Base-by-base conservation (phyloP, 345 rosid species). In the Euclidium syriacum region DNA sequence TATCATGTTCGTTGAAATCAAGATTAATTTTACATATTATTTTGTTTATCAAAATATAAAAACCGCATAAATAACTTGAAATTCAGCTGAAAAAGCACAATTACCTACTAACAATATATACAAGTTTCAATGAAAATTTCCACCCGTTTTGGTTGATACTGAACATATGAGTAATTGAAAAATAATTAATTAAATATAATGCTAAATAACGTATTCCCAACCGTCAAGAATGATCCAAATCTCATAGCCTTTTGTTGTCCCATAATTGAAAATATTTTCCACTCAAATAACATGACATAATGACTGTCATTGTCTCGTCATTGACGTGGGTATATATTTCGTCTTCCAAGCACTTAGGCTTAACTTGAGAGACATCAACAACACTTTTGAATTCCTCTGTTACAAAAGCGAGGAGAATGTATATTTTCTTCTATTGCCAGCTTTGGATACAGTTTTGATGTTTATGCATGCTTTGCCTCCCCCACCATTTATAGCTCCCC, bases 401-500 rank as follows among this genome's bases (percentile, higher is more conserved):
- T 79, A 18, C 33, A 67, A 85, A 87, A 61, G 76, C 84, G 65
- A 67, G 73, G 62, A 85, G 51, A 30, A 44, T 53, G 67, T 41
- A 81, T 75, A 15, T 11, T 63, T 1, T 47, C 49, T 41, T 69
- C 27, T 57, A 62, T 64, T 4, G 86, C 80, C 64, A 73, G 39
- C 0, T 52, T 61, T 15, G 80, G 95, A 76, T 83, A 90, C 49
- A 77, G 77, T 52, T 84, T 77, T 33, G 90, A 73, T 32, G 84
- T 29, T 75, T 43, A 80, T 80, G 80, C 83, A 82, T 17, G 61
- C 58, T 65, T 77, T 79, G 32, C 85, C 90, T 50, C 62, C 54
- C 19, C 79, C 94, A 23, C 87, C 90, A 57, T 57, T 40, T 57
- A 57, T 80, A 82, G 71, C 87, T 83, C 82, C 81, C 95, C 75